Conservation (phyloP, 768 basidiomycete genomes). For the Mycena olivaceomarginata region DNA sequence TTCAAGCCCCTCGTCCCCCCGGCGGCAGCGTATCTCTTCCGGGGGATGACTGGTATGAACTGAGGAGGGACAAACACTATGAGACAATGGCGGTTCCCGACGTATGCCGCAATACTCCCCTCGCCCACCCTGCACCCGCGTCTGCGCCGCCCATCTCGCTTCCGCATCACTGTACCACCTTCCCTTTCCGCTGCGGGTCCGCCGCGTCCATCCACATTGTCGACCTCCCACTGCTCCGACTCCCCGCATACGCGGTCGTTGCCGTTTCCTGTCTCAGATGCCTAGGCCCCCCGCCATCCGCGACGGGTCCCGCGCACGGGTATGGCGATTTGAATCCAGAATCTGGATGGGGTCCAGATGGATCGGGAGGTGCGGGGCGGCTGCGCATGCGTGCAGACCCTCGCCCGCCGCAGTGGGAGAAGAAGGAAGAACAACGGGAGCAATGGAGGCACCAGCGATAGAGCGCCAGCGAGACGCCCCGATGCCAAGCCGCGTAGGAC, state of each 20-base stretch:
- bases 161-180: not conserved
- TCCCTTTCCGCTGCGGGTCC: not conserved
- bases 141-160: not conserved
- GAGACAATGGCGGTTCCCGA: slow-evolving; percentile 3
- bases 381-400: not conserved
- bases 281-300: not conserved
- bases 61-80: not conserved
- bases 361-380: slow-evolving; percentile 13
- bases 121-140: not conserved
- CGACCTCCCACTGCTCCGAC: not conserved
- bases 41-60: not conserved
- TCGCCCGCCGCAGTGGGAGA: slow-evolving; percentile 1
- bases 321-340: slow-evolving; percentile 5
- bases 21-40: not conserved
- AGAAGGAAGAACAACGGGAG: slow-evolving; percentile 7
- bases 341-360: slow-evolving; percentile 6
- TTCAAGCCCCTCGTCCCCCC: not conserved
- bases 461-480: too few relatives aligned
- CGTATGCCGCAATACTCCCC: not conserved
- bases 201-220: not conserved
- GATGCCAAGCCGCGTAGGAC: too few relatives aligned
- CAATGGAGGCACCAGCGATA: not conserved
- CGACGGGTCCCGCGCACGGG: not conserved
- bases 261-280: not conserved
- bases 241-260: not conserved